Base-by-base conservation (phyloP, 1,139 yeast genomes). In the Candida sanyaensis region DNA sequence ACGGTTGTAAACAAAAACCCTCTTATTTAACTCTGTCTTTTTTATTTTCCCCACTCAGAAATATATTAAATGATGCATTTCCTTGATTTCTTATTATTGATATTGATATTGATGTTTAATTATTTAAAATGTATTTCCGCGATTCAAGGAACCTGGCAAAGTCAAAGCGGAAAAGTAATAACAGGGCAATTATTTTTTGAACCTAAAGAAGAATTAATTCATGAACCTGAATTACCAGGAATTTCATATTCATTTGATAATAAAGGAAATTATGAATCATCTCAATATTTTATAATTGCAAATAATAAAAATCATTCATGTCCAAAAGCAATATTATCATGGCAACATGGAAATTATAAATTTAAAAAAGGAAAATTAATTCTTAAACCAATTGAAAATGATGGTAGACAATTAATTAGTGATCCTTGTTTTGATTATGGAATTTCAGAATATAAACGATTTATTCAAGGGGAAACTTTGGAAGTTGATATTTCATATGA, bases 221-320 rank as follows among this genome's bases (percentile, higher is more conserved):
- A 56, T 46, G 71, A 66, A 52, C 71, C 71, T 8, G 52, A 55
- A 12, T 55, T 64, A 23, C 72, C 72, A 3, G 72, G 71, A n/a
- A 59, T 66, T 32, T 55, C 63, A 6, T 66, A 66, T 51, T 64
- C 69, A 1, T 67, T 67, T 54, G 65, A 64, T 4, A 52, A 63
- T 3, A 52, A 64, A 31, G 69, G 71, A 17, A 56, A 65, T 50
- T 65, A 61, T 57, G 71, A 68, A 49, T 62, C 58, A 47, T 66
- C 71, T 4, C 55, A 63, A 31, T 68, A 68, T 55, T 56, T 61
- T 21, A 63, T 68, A 9, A 41, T 53, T 2, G 51, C 65, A 6
- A 59, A 66, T 50, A 57, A 69, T 2, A 50, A 43, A 8, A 56
- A 59, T 45, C 71, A 65, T 51, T 55, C 60, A 7, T 63, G 69